Conservation (phyloP, 352 stramenopile genomes). For the Phytophthora ramorum region DNA sequence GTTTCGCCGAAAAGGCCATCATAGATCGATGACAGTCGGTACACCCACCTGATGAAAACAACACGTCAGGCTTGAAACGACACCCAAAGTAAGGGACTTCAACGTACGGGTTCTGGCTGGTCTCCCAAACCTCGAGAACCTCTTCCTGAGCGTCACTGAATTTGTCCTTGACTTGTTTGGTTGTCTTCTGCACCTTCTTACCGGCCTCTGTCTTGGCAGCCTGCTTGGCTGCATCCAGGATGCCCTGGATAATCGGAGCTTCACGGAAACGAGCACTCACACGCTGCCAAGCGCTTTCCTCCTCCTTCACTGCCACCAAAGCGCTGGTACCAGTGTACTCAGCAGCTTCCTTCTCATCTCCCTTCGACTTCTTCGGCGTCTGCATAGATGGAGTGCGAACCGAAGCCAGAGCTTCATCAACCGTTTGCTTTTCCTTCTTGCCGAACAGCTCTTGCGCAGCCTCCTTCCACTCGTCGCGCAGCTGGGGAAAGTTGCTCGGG, state of each 20-base stretch:
- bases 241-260: constrained; percentile 95
- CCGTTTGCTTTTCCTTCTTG: constrained; percentile 67
- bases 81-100: not conserved
- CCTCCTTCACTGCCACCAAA: constrained; percentile 92
- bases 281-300: constrained; percentile 94
- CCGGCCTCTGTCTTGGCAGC: constrained; percentile 80
- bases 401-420: constrained; percentile 81
- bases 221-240: constrained; percentile 83
- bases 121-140: constrained; percentile 97
- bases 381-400: constrained; percentile 59
- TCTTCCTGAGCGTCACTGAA: constrained; percentile 85
- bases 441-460: constrained; percentile 84
- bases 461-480: constrained; percentile 75
- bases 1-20: constrained; percentile 98
- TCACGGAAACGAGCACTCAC: constrained; percentile 94
- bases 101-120: constrained; percentile 97
- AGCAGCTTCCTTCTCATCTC: constrained; percentile 44
- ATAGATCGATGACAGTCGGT: constrained; percentile 97
- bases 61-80: not conserved
- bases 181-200: constrained; percentile 72
- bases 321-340: constrained; percentile 80
- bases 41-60: constrained; percentile 78
- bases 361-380: constrained; percentile 42
- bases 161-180: constrained; percentile 84
- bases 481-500: constrained; percentile 46